Evolutionary conservation across 768 basidiomycete genomes (phyloP), one percentile per base, ranked within the genome.

Genomic region (Hypholoma sublateritium): DNA sequence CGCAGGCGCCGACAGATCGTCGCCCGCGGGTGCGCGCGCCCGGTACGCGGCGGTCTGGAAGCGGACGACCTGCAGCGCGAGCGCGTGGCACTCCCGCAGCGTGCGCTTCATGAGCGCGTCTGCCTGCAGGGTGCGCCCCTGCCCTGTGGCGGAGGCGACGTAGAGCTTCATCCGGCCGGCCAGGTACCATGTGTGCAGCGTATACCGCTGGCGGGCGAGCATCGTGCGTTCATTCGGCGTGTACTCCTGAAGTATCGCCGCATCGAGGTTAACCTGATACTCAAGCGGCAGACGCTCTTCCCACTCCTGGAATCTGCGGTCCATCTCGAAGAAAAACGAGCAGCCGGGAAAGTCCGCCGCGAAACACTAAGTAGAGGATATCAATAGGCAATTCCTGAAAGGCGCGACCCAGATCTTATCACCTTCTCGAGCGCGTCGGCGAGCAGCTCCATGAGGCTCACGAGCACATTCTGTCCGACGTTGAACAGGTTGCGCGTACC

Each of bases 111-210:
- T 63, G 36, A 69, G 65, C 19, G 59, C 55, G 7, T 67, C 65
- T n/a, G 64, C 63, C 25, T 66, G 67, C 22, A 59, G 56, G 0
- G 59, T 54, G n/a, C 63, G 65, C 48, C 65, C 66, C 53, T 68
- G 61, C 55, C 73, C 73, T 59, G 73, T 77, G 21, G 76, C 69
- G 41, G 74, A 76, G 7, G 76, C 70, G 17, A 80, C 68, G 61
- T 77, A 75, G 3, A 84, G 65, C 57, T 79, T 81, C 56, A 78
- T 69, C 35, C 79, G 73, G 8, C 67, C 73, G 22, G 75, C 70
- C 24, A 80, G 69, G 61, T 78, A 81, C 78, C 79, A 81, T 12
- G 74, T 78, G 21, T 75, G 72, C 24, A 82, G 70, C 14, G 70
- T 73, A 61, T 78, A 75, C 32, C 77, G 66, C 58, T 81, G 79